These are phyloP conservation scores for Ogataea neopini DNA, from an alignment of 805 yeast species.

Conservation along the genomic window DNA sequence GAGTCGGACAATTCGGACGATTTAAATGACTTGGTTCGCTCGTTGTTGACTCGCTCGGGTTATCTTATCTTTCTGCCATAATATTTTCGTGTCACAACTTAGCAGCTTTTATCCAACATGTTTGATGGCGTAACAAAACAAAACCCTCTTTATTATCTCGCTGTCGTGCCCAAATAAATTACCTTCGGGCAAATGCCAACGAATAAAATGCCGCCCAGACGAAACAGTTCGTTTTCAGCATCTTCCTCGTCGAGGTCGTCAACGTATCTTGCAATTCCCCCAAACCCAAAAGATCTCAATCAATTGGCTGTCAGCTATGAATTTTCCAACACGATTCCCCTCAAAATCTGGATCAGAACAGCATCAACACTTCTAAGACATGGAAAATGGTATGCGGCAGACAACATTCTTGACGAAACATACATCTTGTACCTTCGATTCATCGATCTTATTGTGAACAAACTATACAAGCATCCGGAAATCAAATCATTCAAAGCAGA, in stretches of 20 bases:
- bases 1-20: too few species aligned
- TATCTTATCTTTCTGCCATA: background rate
- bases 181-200: too few species aligned
- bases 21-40: too few species aligned
- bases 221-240: conserved; percentile 20
- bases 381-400: conserved; percentile 47
- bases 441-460: conserved; percentile 55
- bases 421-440: conserved; percentile 58
- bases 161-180: too few species aligned
- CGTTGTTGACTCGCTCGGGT: background rate
- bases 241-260: conserved; percentile 19
- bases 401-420: conserved; percentile 48
- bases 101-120: background rate
- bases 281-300: conserved; percentile 39
- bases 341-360: conserved; percentile 57
- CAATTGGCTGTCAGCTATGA: conserved; percentile 54
- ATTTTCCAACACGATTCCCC: conserved; percentile 51
- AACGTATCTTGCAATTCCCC: conserved; percentile 20
- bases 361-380: conserved; percentile 48
- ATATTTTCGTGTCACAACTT: background rate
- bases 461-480: conserved; percentile 48
- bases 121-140: background rate
- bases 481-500: conserved; percentile 30
- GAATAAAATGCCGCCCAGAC: conserved; percentile 8
- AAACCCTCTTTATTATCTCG: too few species aligned